Base-by-base conservation (phyloP, 2,329 filamentous ascomycete genomes). In the Epichloe aotearoae region DNA sequence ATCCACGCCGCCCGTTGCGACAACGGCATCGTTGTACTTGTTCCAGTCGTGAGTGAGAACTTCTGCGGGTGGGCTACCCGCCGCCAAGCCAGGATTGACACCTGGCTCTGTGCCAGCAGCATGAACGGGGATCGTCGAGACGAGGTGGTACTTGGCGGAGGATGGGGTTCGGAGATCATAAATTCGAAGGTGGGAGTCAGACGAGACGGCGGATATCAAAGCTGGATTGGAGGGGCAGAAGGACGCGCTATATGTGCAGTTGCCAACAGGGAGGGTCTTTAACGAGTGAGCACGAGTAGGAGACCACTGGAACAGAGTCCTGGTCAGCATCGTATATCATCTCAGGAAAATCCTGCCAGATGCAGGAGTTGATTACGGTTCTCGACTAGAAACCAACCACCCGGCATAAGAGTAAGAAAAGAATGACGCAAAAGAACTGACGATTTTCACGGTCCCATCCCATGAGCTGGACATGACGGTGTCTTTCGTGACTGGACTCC, bases 21-120 rank as follows among this genome's bases (percentile, higher is more conserved):
- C 73, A 26, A 96, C 74, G 0, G 82, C 84, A 57, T 89, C 82
- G 39, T 86, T 80, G 69, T 98, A 98, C 69, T 98, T 98, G 72
- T 98, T 98, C 93, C 93, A 98, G 67, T 98, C 93, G 68, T 97
- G 93, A 0, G 90, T 95, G 34, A 98, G 77, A 38, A 88, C 81
- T 72, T 98, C 93, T 10, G 81, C 76, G 0, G 89, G 88, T n/a
- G 80, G 73, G 34, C 65, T 68, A 36, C 69, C 63, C 68, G 70
- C 47, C 61, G 65, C 52, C 57, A 62, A 30, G 56, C 58, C 49
- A 58, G 62, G 15, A 30, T 61, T 59, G 12, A 57, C 55, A 55
- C 59, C 58, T 11, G 71, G 69, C 11, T 72, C 68, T 15, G 79
- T 73, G 1, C 78, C 75, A 3, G 80, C 74, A 3, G 80, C 79